Conservation (phyloP, 208 protist species). For the Naegleria lovaniensis region DNA sequence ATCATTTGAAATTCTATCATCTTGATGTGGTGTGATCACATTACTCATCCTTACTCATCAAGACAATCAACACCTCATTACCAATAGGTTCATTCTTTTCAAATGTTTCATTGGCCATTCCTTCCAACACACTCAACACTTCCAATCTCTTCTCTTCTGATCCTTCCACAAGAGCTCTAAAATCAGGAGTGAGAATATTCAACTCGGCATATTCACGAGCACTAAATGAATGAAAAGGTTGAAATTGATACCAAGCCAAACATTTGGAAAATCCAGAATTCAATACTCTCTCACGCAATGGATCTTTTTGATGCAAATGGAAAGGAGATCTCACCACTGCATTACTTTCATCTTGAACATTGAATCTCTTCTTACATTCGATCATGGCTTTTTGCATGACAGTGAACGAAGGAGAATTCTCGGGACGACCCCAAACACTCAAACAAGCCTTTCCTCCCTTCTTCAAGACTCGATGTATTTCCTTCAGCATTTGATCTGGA, state of each 20-base stretch:
- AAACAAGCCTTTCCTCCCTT: background rate
- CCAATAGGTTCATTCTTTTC: background rate
- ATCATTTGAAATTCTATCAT: too few species aligned
- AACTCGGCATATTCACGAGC: background rate
- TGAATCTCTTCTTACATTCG: background rate
- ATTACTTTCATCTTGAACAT: background rate
- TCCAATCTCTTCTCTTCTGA: too few species aligned
- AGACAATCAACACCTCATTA: background rate
- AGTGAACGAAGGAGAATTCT: background rate
- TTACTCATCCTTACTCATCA: background rate
- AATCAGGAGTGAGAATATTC: background rate
- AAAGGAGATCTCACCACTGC: background rate
- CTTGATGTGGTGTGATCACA: too few species aligned
- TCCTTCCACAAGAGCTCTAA: background rate
- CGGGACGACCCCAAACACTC: background rate
- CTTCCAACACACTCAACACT: too few species aligned
- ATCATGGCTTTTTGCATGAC: background rate
- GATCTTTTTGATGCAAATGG: background rate
- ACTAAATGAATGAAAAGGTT: background rate
- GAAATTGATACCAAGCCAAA: background rate
- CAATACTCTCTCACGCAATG: background rate
- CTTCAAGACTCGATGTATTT: background rate
- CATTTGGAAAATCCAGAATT: background rate
- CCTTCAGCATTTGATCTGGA: background rate
- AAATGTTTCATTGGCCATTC: background rate